Evolutionary conservation across 768 basidiomycete species (phyloP), one percentile per base, ranked within the genome.

Genomic region (Boletellus ananiceps): DNA sequence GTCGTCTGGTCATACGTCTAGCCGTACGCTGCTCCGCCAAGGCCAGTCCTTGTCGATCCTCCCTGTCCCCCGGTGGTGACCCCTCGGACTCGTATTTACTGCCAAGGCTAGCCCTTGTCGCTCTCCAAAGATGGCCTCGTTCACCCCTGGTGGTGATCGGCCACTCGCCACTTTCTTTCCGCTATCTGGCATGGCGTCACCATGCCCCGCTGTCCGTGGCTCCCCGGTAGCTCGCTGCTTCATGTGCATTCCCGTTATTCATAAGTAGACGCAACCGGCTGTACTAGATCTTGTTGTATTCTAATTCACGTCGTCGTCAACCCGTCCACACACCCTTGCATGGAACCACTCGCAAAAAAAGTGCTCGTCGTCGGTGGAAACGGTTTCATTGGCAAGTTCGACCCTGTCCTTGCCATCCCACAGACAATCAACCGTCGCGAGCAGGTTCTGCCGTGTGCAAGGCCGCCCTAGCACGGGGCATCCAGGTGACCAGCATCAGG

Each of bases 331-430:
- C 45, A 5, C 12, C 19, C 52, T 35, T 29, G 5, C 13, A 65
- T 65, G 63, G n/a, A 47, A 46, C 46, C 55, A 35, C n/a, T 74
- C 19, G 48, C 74, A 45, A 78, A 74, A 46, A 86, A 75, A 61
- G 77, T 97, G 33, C 81, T 97, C n/a, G 92, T 99, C 36, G 80
- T 98, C 2, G 96, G 96, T n/a, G 96, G 96, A 39, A 96, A 96
- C 72, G 96, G 96, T 5, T 98, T 96, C 73, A 83, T 99, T 61
- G 95, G 94, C 88, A 56, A 52, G 71, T 51, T 11, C n/a, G 18
- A 0, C 14, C 32, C 41, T 4, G 12, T 18, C 23, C 21, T 50
- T 45, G 38, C 27, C 19, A 23, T 18, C 23, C 23, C 23, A 52
- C 16, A 15, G 14, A 31, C 49, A 29, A 25, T 32, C 21, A 50